A percentile compares a stretch with the other conserved stretches of the same genome.
Evolutionary conservation across 345 rosid species (phyloP).

Genomic region (Brassica nigra): DNA sequence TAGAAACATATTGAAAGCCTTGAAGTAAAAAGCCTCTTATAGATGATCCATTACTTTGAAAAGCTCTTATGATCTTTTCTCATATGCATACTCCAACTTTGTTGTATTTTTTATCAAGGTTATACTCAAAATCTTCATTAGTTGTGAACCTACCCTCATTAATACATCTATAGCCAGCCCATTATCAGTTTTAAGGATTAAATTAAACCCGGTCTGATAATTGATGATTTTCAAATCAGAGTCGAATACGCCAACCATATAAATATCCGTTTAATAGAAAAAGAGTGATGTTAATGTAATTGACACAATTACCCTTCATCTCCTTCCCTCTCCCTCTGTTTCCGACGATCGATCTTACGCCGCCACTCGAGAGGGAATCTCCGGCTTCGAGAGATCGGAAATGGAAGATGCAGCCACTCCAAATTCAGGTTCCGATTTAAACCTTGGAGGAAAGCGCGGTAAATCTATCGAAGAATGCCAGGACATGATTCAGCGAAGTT

Average conservation of each 20-base stretch:
- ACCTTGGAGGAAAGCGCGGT: slow-evolving; percentile 18
- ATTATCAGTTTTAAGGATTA: too few relatives aligned
- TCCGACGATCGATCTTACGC: slow-evolving; percentile 28
- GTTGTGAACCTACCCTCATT: too few relatives aligned
- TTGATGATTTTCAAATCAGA: too few relatives aligned
- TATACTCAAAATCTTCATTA: too few relatives aligned
- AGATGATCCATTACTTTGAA: too few relatives aligned
- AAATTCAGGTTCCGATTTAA: slow-evolving; percentile 25
- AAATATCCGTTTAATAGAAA: background rate
- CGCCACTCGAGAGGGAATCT: background rate
- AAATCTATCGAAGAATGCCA: slow-evolving; percentile 39
- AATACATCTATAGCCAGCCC: too few relatives aligned
- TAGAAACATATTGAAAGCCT: slow-evolving; percentile 58
- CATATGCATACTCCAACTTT: too few relatives aligned
- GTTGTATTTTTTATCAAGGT: too few relatives aligned
- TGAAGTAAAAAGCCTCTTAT: slow-evolving; percentile 32
- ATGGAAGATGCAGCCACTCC: slow-evolving; percentile 27
- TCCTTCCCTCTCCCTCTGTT: background rate
- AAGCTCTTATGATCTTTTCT: too few relatives aligned
- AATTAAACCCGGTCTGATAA: too few relatives aligned
- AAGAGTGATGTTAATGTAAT: background rate
- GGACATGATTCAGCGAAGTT: slow-evolving; percentile 42
- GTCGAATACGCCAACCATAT: background rate
- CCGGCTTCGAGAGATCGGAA: slow-evolving; percentile 7
- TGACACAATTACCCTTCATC: background rate